Evolutionary conservation across 371 early-diverging fungal species (phyloP).

Genomic region (Mucor sp.): DNA sequence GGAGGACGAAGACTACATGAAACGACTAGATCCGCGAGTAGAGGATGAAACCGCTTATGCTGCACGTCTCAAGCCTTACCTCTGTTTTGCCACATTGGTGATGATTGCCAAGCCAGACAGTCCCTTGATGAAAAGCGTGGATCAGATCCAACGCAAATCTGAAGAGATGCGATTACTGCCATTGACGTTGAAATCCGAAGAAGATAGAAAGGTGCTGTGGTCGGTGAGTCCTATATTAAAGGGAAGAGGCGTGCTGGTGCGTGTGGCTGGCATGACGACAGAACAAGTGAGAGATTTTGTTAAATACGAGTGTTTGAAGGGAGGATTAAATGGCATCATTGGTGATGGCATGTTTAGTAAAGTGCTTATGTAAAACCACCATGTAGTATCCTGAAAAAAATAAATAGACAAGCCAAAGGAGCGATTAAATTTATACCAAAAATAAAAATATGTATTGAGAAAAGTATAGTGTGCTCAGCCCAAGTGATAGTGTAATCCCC

Average conservation of each 20-base stretch:
- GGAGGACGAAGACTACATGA: constrained; percentile 42
- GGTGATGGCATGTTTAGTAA: constrained; percentile 51
- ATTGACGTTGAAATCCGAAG: constrained; percentile 18
- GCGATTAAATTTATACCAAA: no score
- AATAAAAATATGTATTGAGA: no score
- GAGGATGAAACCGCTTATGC: constrained; percentile 39
- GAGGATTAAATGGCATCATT: constrained; percentile 32
- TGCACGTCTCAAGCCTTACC: constrained; percentile 35
- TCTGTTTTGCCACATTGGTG: constrained; percentile 51
- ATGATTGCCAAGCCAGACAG: constrained; percentile 18
- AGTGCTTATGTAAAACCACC: constrained; percentile 29
- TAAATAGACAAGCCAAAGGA: no score
- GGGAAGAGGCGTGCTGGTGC: constrained; percentile 38
- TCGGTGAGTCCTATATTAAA: constrained; percentile 35
- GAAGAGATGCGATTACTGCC: constrained; percentile 36
- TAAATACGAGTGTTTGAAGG: constrained; percentile 37
- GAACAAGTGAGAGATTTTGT: constrained; percentile 51
- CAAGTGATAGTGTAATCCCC: no score
- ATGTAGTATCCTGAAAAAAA: no score
- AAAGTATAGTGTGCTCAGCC: no score
- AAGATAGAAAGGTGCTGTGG: constrained; percentile 37
- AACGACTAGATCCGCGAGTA: constrained; percentile 2
- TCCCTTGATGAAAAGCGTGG: constrained; percentile 11
- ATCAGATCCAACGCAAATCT: constrained; percentile 24
- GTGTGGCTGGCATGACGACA: constrained; percentile 48